phyloP scores from a whole-genome alignment of 441 rosid species.

The California macrophylla region DNA sequence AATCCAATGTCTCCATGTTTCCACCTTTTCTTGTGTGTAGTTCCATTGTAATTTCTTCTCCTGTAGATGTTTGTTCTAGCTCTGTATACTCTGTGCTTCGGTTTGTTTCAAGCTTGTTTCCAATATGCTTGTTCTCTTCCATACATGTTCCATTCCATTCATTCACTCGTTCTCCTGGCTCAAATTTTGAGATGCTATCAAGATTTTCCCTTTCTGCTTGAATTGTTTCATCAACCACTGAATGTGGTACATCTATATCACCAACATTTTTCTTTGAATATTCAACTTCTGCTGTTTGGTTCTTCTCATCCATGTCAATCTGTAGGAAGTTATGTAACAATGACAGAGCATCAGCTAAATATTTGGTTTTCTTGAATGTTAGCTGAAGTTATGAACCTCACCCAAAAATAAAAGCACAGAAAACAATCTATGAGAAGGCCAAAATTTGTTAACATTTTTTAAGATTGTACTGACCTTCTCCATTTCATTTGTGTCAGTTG shows the following conservation, averaged over 20 bases:
- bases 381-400: neutral
- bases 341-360: neutral
- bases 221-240: slow-evolving; percentile 15
- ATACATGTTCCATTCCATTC: slow-evolving; percentile 15
- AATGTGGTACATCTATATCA: slow-evolving; percentile 13
- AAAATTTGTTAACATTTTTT: neutral
- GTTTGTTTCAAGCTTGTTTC: slow-evolving; percentile 18
- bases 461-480: slow-evolving; percentile 9
- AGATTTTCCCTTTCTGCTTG: slow-evolving; percentile 10
- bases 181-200: slow-evolving; percentile 11
- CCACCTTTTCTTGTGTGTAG: slow-evolving; percentile 18
- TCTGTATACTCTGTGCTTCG: slow-evolving; percentile 13
- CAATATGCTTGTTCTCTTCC: slow-evolving; percentile 19
- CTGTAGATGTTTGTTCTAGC: slow-evolving; percentile 13
- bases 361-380: neutral
- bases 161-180: slow-evolving; percentile 21
- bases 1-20: slow-evolving; percentile 14
- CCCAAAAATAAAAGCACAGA: neutral
- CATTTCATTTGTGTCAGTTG: neutral
- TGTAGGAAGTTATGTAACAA: slow-evolving; percentile 19
- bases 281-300: slow-evolving; percentile 18
- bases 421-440: neutral
- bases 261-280: slow-evolving; percentile 8
- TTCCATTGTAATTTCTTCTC: slow-evolving; percentile 15
- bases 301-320: slow-evolving; percentile 17